Conservation (phyloP, 192 early-diverging fungal species). For the Kappamyces sp. region DNA sequence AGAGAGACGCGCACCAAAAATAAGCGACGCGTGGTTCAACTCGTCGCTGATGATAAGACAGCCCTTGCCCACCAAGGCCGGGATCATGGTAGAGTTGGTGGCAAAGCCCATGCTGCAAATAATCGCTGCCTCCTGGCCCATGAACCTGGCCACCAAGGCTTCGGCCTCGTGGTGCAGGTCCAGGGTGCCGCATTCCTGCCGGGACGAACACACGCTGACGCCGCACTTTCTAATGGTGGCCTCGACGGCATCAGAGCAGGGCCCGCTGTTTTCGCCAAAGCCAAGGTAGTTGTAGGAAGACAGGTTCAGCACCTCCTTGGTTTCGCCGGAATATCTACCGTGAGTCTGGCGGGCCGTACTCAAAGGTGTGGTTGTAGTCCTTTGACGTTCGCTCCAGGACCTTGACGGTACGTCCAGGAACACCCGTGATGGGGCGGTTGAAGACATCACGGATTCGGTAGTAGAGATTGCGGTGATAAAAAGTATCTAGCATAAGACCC, state of each 20-base stretch:
- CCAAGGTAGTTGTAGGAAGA: slow-evolving; percentile 98
- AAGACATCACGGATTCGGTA: slow-evolving; percentile 85
- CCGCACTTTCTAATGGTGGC: slow-evolving; percentile 66
- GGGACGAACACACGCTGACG: slow-evolving; percentile 55
- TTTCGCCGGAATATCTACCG: slow-evolving; percentile 63
- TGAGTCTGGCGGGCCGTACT: slow-evolving; percentile 23
- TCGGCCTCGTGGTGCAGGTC: slow-evolving; percentile 74
- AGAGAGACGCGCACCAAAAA: slow-evolving; percentile 88
- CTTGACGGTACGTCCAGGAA: slow-evolving; percentile 80
- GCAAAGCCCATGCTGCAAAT: slow-evolving; percentile 95
- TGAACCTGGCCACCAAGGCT: slow-evolving; percentile 78
- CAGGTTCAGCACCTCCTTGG: slow-evolving; percentile 79
- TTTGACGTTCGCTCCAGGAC: slow-evolving; percentile 78
- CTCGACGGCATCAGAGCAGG: slow-evolving; percentile 92
- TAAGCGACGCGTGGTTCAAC: slow-evolving; percentile 90
- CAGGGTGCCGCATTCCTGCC: slow-evolving; percentile 66
- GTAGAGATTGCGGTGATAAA: slow-evolving; percentile 89
- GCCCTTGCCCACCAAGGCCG: slow-evolving; percentile 75
- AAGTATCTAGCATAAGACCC: slow-evolving; percentile 54
- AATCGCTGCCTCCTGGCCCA: slow-evolving; percentile 81
- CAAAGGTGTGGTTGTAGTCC: slow-evolving; percentile 80
- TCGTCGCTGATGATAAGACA: slow-evolving; percentile 92
- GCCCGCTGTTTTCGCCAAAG: slow-evolving; percentile 87
- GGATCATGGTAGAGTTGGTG: slow-evolving; percentile 91
- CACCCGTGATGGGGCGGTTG: slow-evolving; percentile 89